Evolutionary conservation across 1,139 yeast species (phyloP), one percentile per base, ranked within the genome.

Genomic region (Saccharomycopsis crataegensis): DNA sequence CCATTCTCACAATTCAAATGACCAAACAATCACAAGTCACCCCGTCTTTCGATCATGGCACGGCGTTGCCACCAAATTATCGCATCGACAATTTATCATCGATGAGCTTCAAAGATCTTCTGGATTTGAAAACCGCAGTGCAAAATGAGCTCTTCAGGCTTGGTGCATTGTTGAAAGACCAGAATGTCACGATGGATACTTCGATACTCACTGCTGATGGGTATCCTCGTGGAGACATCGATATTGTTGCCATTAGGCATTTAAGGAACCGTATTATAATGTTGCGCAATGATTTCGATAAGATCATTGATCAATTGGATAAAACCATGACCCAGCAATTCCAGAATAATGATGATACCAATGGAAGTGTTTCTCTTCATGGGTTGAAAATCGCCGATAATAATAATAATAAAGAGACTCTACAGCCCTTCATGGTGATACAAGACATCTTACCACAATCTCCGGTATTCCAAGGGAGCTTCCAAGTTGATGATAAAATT

Each of bases 151-250:
- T 56, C 16, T 37, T 22, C 43, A 44, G 58, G 32, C 47, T 56
- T 7, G 51, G 52, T 4, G 48, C 36, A 7, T n/a, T 48, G 12
- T 40, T 55, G 9, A 8, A 46, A 40, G 37, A 34, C 2, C 71
- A 72, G 45, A 68, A 71, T 42, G 82, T 77, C 1, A 80, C 77
- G 59, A 81, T 89, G 90, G 67, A 75, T 17, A 82, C 94, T 0
- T 73, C 82, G 0, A 69, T 91, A 59, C 67, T 86, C 2, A 78
- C 86, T 0, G 58, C 63, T 0, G 96, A 91, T 62, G 97, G 97
- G 41, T 93, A 79, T 61, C 99, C 99, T 0, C 72, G 97, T 42
- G 70, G 75, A 14, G 98, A 93, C 64, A 77, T 91, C 37, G 96
- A 93, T 62, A 86, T 91, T 6, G 81, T 77, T 42, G 76, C 86